Evolutionary conservation across 148 eudicot genomes (phyloP), one percentile per base, ranked within the genome.

Genomic region (Spergularia marina): DNA sequence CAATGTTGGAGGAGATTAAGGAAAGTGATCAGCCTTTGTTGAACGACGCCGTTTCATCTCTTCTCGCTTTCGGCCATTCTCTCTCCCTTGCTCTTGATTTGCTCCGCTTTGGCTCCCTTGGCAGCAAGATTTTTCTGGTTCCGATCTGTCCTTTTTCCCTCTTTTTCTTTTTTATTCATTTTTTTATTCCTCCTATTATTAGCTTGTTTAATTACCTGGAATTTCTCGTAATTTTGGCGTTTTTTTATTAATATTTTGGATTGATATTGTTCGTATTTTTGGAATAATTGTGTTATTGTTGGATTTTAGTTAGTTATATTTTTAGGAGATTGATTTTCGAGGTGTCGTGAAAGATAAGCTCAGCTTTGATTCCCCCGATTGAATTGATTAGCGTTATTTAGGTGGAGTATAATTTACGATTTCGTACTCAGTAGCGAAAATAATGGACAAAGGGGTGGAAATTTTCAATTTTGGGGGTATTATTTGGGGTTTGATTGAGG

Each of bases 91-190:
- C 97, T 53, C 82, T 76, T 25, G 92, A 91, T 52, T 74, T 91
- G 86, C 93, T 94, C 65, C 71, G 85, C 11, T 84, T 83, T 40
- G 97, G 93, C 10, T 85, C 83, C 61, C 83, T 83, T 58, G 91
- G 89, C 64, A 94, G 98, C 89, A 90, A 91, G 83, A 90, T 94
- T 80, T 89, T 82, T 80, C 80, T 94, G 91, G 97, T 94, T 39
- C 57, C 79, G 71, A 57, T 77, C 74, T 74, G n/a, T 71, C 59
- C 21, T 61, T 55, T 18, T 30, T 73, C 9, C 4, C 5, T 34
- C 1, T 5, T 13, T 47, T 5, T 67, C 9, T 16, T 52, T 36
- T 36, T 70, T 14, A 34, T 52, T 51, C 10, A 7, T 25, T 71
- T 8, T 30, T 53, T 2, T 20, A 30, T 51, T 49, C 23, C 15